These are phyloP conservation scores for Rhododendron mucronatum DNA, from an alignment of 148 eudicot species.

Conservation along the genomic window DNA sequence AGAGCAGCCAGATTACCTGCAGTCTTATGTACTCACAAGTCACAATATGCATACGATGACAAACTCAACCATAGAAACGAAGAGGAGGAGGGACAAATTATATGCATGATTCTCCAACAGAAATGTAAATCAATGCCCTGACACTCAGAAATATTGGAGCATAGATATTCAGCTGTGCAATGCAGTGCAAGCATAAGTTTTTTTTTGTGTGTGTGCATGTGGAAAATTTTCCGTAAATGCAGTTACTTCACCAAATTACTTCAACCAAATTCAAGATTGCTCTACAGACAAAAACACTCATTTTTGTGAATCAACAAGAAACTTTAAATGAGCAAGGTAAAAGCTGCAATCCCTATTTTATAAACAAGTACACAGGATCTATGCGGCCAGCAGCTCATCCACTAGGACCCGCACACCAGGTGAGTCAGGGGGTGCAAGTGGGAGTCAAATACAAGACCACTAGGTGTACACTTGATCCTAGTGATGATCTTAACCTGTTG, in stretches of 20 bases:
- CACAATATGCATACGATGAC: neutral
- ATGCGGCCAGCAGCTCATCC: neutral
- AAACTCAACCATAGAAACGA: neutral
- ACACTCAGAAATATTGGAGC: neutral
- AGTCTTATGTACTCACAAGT: neutral
- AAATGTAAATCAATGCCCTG: neutral
- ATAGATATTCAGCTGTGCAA: neutral
- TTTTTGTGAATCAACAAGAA: neutral
- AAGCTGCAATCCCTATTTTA: neutral
- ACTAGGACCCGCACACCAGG: neutral
- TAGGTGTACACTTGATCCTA: neutral
- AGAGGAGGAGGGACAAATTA: neutral
- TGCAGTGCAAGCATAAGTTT: neutral
- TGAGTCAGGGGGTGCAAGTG: neutral
- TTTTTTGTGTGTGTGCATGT: neutral
- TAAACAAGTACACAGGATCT: slow-evolving; percentile 4
- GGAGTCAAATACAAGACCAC: neutral
- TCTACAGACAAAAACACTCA: neutral
- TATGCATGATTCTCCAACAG: neutral
- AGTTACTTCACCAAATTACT: neutral
- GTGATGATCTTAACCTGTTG: neutral
- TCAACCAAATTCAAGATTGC: neutral
- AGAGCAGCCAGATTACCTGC: neutral
- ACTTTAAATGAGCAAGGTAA: neutral
- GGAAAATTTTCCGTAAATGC: neutral